Base-by-base conservation (phyloP, 192 early-diverging fungal species). In the Thoreauomyces humboldtii region DNA sequence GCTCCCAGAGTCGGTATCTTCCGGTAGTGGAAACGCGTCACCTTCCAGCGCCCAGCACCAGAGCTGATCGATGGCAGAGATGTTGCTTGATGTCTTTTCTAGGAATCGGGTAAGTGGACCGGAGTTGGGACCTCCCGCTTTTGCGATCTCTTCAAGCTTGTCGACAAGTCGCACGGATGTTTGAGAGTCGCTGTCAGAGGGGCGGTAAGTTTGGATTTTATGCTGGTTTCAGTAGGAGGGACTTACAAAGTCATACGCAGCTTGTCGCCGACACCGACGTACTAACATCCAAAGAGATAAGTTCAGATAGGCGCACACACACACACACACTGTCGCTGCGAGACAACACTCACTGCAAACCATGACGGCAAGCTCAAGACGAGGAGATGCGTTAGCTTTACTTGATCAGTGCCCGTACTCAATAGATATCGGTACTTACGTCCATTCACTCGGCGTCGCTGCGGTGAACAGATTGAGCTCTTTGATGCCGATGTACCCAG, bases 401-500 rank as follows among this genome's bases (percentile, higher is more conserved):
- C n/a, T n/a, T n/a, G n/a, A n/a, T n/a, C n/a, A n/a, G n/a, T n/a
- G n/a, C n/a, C n/a, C n/a, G n/a, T n/a, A n/a, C n/a, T n/a, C n/a
- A n/a, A n/a, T n/a, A n/a, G n/a, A n/a, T 41, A 12, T 41, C 38
- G 9, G n/a, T 41, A 41, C 38, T 41, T 41, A 41, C 52, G 52
- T 54, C 52, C 52, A 54, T 6, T 32, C 31, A 32, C 6, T 7
- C 9, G 52, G 52, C 9, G 33, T 7, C 4, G 52, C 52, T 14
- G 31, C 5, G 31, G 25, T 31, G 31, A 54, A 54, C 7, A 32
- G 5, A 32, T 54, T 54, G 27, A 54, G 31, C 21, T 54, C 52
- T 7, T 54, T 22, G 31, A 54, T 54, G 9, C 25, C 52, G 9
- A 54, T 32, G 52, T 54, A 54, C 12, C 52, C 52, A 54, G 28